A percentile compares a stretch with the other conserved stretches of the same genome.
These are phyloP conservation scores for Leishmania martiniquensis DNA, from an alignment of 208 protist species.

Conservation along the genomic window DNA sequence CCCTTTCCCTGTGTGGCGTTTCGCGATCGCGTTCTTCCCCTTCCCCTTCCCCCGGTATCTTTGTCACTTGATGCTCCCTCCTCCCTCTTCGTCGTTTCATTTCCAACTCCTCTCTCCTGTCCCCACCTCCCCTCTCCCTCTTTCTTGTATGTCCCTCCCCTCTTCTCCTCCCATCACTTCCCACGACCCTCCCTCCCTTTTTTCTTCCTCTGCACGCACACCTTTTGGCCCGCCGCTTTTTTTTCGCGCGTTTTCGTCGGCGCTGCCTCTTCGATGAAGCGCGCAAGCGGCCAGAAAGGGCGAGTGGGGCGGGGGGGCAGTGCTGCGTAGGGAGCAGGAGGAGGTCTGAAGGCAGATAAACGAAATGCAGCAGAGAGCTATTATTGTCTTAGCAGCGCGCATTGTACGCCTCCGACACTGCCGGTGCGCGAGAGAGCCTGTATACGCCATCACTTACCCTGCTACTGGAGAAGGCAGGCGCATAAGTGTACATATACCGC, in stretches of 20 bases:
- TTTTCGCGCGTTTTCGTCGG: not conserved
- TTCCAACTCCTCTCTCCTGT: not conserved
- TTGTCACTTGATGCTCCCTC: no score
- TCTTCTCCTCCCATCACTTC: not conserved
- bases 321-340: not conserved
- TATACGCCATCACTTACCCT: not conserved
- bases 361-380: not conserved
- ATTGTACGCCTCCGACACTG: not conserved
- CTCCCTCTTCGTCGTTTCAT: no score
- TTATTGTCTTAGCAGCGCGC: not conserved
- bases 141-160: not conserved
- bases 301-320: no score
- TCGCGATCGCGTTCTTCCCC: slow-evolving; percentile 2
- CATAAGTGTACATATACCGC: not conserved
- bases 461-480: not conserved
- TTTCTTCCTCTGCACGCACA: not conserved
- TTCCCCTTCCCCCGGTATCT: not conserved
- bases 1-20: no score
- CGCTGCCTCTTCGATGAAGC: not conserved
- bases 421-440: not conserved
- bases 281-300: not conserved
- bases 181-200: no score
- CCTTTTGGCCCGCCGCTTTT: not conserved
- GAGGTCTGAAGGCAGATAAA: not conserved
- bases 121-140: slow-evolving; percentile 6